Percentiles rank a stretch among this genome's conserved stretches.
phyloP scores from a whole-genome alignment of 306 rosid genomes.

The Betula pendula region DNA sequence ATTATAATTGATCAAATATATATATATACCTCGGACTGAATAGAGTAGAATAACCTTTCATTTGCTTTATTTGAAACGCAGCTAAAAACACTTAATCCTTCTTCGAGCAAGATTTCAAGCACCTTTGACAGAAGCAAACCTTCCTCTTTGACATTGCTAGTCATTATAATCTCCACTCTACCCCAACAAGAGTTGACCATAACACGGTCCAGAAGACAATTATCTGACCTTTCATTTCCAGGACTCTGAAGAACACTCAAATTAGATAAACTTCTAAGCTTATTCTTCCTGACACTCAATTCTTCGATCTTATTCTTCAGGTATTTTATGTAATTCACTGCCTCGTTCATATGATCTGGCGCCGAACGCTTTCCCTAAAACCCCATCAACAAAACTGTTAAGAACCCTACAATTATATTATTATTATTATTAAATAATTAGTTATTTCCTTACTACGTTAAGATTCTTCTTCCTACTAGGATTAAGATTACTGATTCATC shows the following conservation, averaged over 20 bases:
- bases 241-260: background rate
- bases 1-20: background rate
- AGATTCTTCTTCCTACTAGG: too few species aligned
- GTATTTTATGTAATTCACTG: slow-evolving; percentile 6
- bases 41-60: slow-evolving; percentile 32
- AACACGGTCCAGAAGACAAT: background rate
- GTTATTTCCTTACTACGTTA: too few species aligned
- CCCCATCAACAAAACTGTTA: slow-evolving; percentile 7
- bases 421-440: too few species aligned
- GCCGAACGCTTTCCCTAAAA: slow-evolving; percentile 13
- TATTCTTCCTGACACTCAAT: background rate
- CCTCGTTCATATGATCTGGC: slow-evolving; percentile 6
- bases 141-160: slow-evolving; percentile 2
- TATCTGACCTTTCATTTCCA: background rate
- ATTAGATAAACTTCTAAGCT: background rate
- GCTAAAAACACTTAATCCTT: slow-evolving; percentile 28
- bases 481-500: too few species aligned
- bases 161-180: slow-evolving; percentile 36
- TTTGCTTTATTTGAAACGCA: slow-evolving; percentile 35
- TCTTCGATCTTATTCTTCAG: slow-evolving; percentile 8
- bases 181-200: slow-evolving; percentile 21
- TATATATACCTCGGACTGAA: slow-evolving; percentile 37
- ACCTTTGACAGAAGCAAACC: slow-evolving; percentile 31
- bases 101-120: slow-evolving; percentile 28
- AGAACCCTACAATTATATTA: too few species aligned